Base-by-base conservation (phyloP, 2,329 filamentous ascomycete genomes). In the Fusarium sp. region DNA sequence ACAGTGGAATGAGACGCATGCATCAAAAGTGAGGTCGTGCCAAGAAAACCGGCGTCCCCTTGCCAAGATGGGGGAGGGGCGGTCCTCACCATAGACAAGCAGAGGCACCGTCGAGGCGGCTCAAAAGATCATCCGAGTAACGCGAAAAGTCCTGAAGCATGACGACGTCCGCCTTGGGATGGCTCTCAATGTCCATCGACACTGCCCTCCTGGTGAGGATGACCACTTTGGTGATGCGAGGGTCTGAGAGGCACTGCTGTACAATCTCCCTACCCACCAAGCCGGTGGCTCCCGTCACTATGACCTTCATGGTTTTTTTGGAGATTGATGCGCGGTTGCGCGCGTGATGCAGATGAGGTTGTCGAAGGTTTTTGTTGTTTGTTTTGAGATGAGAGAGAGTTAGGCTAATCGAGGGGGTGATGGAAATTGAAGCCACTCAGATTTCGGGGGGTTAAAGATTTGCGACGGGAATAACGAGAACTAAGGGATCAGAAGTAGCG, bases 31-130 rank as follows among this genome's bases (percentile, higher is more conserved):
- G 33, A 36, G 20, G 27, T 38, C 46, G 8, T 6, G 38, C 29
- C 31, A 23, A 56, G 20, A 46, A n/a, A n/a, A 11, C 20, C 20
- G 9, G 20, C 23, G 42, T 49, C 25, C 25, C 23, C 4, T 57
- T 16, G 34, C 33, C 55, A 58, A 57, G 53, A 54, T 18, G 18
- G 25, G 40, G 49, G 40, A 23, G 23, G 51, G 57, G 31, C 16
- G 9, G 27, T 29, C 9, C 27, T 38, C 85, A 89, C 90, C 90
- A 92, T 25, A 92, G 83, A 72, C 87, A 90, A 1, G 85, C 89
- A 46, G 87, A 83, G 0, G 87, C 87, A 14, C 86, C 89, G 11
- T 82, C 76, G 0, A 80, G 80, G 23, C 72, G 70, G 42, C 65
- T 64, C 61, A 80, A 60, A 27, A 80, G 55, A 4, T 76, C 77